Base-by-base conservation (phyloP, 768 basidiomycete genomes). In the Grammothele lineata region DNA sequence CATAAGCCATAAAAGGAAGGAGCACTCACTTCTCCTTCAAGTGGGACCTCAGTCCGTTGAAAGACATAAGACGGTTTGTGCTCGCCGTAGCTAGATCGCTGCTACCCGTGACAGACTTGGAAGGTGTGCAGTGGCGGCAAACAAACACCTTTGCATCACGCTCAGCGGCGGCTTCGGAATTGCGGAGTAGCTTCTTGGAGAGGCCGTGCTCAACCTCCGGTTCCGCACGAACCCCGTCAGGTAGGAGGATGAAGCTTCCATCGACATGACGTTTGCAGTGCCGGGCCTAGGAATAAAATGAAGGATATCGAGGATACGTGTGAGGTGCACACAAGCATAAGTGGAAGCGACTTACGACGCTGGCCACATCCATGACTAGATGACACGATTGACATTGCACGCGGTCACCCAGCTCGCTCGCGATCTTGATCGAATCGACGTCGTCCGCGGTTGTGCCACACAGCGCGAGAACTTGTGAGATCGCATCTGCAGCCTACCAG, bases 241-340 rank as follows among this genome's bases (percentile, higher is more conserved):
- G 25, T 0, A 70, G 47, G 25, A 76, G 4, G 3, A 63, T 54
- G 40, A 85, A 54, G 17, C 67, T 37, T 73, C 78, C 78, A 7
- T 64, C 56, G 0, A 78, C 71, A 52, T 87, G 85, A n/a, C 85
- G 74, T 50, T 81, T 78, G 34, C 73, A 74, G 59, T 87, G 85
- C 0, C 78, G 77, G 26, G 75, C 63, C 84, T 86, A 57, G 32
- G 37, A 37, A n/a, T 15, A 11, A 14, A 11, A n/a, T n/a, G n/a
- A 22, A 27, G 17, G 24, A 14, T 8, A n/a, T 10, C 14, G 11
- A 36, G 24, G 37, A 36, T n/a, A 36, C 18, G 14, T 30, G 14
- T 14, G 11, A 3, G 8, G 19, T 8, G 17, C n/a, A n/a, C 39
- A 22, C 6, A 25, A n/a, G 32, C 17, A 18, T 23, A 7, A 17